Percentiles rank a stretch among this genome's conserved stretches.
Conservation (phyloP, 176 grass and related monocot genomes). For the Metroxylon sagu region DNA sequence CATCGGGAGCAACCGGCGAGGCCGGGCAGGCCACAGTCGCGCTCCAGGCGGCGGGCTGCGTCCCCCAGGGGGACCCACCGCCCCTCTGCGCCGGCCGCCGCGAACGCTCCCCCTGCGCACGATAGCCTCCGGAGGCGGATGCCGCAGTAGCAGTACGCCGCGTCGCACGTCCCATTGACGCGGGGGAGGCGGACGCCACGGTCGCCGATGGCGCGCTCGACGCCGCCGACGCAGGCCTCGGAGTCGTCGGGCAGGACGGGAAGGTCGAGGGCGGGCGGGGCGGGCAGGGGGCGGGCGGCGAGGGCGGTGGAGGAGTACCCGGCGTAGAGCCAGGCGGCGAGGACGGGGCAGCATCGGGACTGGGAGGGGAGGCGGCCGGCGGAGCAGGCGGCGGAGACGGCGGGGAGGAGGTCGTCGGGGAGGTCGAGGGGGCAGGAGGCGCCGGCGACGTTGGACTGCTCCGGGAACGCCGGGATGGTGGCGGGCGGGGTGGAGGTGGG, state of each 20-base stretch:
- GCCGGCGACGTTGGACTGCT: conserved; percentile 58
- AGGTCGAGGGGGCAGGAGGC: conserved; percentile 66
- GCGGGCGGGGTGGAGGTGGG: background rate
- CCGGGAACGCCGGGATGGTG: conserved; percentile 96
- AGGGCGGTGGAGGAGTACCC: conserved; percentile 72
- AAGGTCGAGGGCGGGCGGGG: conserved; percentile 28
- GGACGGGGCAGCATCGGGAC: conserved; percentile 68
- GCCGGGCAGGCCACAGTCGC: conserved; percentile 38
- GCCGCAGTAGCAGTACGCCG: conserved; percentile 76
- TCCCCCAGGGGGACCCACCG: conserved; percentile 28
- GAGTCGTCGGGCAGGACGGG: conserved; percentile 60
- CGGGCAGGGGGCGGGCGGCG: background rate
- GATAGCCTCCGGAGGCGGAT: conserved; percentile 51
- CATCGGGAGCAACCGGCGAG: conserved; percentile 63
- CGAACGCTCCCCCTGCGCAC: conserved; percentile 24
- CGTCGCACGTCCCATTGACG: conserved; percentile 60
- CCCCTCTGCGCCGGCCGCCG: conserved; percentile 7
- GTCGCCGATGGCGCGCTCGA: conserved; percentile 48
- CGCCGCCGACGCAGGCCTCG: conserved; percentile 50
- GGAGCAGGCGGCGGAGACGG: conserved; percentile 46
- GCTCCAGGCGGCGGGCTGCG: conserved; percentile 37
- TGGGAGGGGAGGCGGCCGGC: conserved; percentile 22
- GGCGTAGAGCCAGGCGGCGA: conserved; percentile 79
- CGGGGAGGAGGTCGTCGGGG: conserved; percentile 39
- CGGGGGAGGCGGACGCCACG: conserved; percentile 40